Evolutionary conservation across 1,139 yeast genomes (phyloP).

Genomic region (Taphrina deformans): DNA sequence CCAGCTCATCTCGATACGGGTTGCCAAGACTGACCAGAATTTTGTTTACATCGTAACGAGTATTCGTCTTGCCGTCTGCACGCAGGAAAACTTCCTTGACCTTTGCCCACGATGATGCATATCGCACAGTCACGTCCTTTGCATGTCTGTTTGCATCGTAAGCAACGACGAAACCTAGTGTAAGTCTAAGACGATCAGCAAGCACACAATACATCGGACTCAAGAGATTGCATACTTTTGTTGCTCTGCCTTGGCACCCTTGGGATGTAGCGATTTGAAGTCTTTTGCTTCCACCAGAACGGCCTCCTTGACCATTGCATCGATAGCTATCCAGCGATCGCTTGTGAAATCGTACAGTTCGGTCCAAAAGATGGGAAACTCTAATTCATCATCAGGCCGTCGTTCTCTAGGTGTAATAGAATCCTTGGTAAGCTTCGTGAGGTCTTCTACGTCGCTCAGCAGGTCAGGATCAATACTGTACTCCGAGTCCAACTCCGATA

Average conservation of each 20-base stretch:
- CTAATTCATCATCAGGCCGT: slow-evolving; percentile 41
- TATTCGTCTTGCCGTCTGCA: slow-evolving; percentile 58
- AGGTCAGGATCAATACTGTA: slow-evolving; percentile 12
- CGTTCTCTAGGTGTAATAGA: neutral
- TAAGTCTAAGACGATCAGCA: neutral
- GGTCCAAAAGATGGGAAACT: slow-evolving; percentile 81
- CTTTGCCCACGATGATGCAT: slow-evolving; percentile 70
- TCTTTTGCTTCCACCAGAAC: slow-evolving; percentile 15
- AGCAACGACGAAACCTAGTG: slow-evolving; percentile 51
- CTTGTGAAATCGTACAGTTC: slow-evolving; percentile 81
- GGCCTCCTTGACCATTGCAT: slow-evolving; percentile 62
- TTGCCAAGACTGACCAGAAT: slow-evolving; percentile 5
- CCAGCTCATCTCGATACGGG: slow-evolving; percentile 48
- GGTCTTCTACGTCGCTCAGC: slow-evolving; percentile 7
- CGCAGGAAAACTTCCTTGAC: slow-evolving; percentile 49
- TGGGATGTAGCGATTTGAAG: slow-evolving; percentile 27
- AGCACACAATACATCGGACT: slow-evolving; percentile 7
- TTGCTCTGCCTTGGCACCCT: slow-evolving; percentile 9
- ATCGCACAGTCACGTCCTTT: slow-evolving; percentile 82
- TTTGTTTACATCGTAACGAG: slow-evolving; percentile 65
- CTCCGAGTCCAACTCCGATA: slow-evolving; percentile 9
- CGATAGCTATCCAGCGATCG: slow-evolving; percentile 77
- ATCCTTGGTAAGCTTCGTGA: neutral
- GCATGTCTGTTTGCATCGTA: slow-evolving; percentile 65
- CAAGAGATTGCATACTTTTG: slow-evolving; percentile 4